These are phyloP conservation scores for Pseudogymnoascus sp. DNA, from an alignment of 2,329 filamentous ascomycete genomes.

Conservation along the genomic window DNA sequence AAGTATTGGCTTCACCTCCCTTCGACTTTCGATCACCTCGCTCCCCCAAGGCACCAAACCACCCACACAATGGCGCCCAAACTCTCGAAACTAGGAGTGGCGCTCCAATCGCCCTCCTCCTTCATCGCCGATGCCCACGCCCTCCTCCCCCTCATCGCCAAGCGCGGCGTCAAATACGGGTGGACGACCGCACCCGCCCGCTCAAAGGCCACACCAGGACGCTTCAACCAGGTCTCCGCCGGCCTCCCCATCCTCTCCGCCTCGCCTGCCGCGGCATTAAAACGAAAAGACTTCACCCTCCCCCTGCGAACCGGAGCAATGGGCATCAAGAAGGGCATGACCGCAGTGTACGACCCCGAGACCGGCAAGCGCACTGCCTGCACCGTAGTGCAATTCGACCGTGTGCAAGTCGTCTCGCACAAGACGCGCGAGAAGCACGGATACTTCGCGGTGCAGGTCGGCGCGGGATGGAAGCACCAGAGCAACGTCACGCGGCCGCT, in stretches of 20 bases:
- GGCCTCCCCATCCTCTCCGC: conserved; percentile 49
- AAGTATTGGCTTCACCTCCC: conserved; percentile 8
- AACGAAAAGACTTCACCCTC: conserved; percentile 48
- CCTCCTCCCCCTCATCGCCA: conserved; percentile 26
- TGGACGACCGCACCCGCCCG: conserved; percentile 49
- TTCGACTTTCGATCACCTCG: conserved; percentile 3
- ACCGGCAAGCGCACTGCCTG: conserved; percentile 72
- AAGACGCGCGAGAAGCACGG: conserved; percentile 76
- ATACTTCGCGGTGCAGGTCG: conserved; percentile 91
- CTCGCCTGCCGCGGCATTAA: conserved; percentile 52
- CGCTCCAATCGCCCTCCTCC: conserved; percentile 19
- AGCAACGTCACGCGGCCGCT: conserved; percentile 72
- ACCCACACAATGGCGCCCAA: conserved; percentile 28
- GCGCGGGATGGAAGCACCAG: conserved; percentile 63
- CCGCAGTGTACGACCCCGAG: conserved; percentile 69
- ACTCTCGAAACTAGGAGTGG: conserved; percentile 26
- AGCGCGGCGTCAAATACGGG: conserved; percentile 34
- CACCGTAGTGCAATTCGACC: conserved; percentile 88
- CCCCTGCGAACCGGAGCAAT: conserved; percentile 71
- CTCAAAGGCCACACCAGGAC: conserved; percentile 34
- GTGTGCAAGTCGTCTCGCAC: conserved; percentile 79
- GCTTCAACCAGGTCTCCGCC: conserved; percentile 49
- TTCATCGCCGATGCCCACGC: conserved; percentile 25
- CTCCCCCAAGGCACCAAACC: conserved; percentile 11
- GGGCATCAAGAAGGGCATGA: conserved; percentile 92